Base-by-base conservation (phyloP, 169 alveolate species). In the Cryptosporidium viatorum region DNA sequence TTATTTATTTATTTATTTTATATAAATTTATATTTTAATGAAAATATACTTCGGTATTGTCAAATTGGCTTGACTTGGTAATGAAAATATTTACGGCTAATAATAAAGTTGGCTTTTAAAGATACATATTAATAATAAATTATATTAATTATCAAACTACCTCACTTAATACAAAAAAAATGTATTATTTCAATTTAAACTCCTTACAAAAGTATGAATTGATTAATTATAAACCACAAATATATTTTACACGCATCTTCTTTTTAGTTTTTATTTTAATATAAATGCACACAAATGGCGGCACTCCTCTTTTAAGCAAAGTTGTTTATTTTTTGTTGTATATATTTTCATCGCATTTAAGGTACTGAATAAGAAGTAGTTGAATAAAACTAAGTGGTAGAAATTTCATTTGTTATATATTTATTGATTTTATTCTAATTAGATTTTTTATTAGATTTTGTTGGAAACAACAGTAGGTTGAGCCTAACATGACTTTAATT, bases 281-380 rank as follows among this genome's bases (percentile, higher is more conserved):
- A 23, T 26, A 55, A 41, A 12, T 55, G 67, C 67, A 55, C 67
- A 55, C 67, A 55, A 55, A 55, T 55, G 67, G 67, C 67, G 67
- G 67, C 55, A 48, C 12, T 0, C 12, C 1, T 16, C 43, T 48
- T 3, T 1, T 12, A 3, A 48, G 6, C 21, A 10, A 48, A 1
- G 48, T 41, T 41, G 12, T 9, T 41, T 45, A 45, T 1, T 45
- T 41, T 1, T 6, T 0, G 16, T 43, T 43, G 1, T 12, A 12
- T 6, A 0, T 48, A 14, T 48, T 48, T 48, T 9, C 9, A 41
- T 41, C 0, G 48, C 1, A 9, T 41, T 7, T 2, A 41, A 41
- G 2, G 8, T 41, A 9, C 1, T 41, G 8, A 41, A 41, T 41
- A 41, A 41, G 12, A 8, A 1, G 18, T 41, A 9, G 14, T 14